Conservation (phyloP, 108 stramenopile genomes). For the Cyclostephanos invisitatus region DNA sequence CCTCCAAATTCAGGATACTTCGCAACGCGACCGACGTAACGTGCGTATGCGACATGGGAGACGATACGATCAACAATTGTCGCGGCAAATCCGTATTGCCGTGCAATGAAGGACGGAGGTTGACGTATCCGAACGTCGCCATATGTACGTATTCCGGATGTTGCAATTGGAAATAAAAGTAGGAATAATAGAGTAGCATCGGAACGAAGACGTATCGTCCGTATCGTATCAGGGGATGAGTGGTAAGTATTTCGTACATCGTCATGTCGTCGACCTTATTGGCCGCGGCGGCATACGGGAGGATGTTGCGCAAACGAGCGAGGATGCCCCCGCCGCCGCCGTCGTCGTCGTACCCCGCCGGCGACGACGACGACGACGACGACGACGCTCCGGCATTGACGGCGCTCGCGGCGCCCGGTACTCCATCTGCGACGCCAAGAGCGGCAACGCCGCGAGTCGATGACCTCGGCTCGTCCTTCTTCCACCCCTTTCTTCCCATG, state of each 20-base stretch:
- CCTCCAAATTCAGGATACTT: conserved; percentile 27
- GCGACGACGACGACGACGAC: not conserved
- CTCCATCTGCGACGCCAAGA: no score
- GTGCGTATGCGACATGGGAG: conserved; percentile 34
- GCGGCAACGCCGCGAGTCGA: no score
- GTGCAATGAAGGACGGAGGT: conserved; percentile 50
- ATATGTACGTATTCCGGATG: conserved; percentile 49
- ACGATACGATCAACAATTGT: conserved; percentile 67
- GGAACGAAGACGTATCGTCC: conserved; percentile 43
- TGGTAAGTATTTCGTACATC: conserved; percentile 16
- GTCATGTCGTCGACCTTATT: conserved; percentile 18
- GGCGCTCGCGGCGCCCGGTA: no score
- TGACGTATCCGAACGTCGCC: conserved; percentile 16
- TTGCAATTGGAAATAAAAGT: conserved; percentile 49
- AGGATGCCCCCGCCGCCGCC: not conserved
- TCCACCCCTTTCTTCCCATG: no score
- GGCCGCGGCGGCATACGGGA: not conserved
- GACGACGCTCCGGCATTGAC: not conserved
- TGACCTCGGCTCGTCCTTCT: no score
- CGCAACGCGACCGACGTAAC: conserved; percentile 22
- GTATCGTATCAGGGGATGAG: conserved; percentile 29
- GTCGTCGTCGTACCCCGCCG: not conserved
- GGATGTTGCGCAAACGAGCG: not conserved
- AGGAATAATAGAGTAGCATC: conserved; percentile 35
- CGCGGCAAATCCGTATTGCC: conserved; percentile 40